Conservation (phyloP, 495 filamentous ascomycete genomes). For the Stereocaulon alpinum region DNA sequence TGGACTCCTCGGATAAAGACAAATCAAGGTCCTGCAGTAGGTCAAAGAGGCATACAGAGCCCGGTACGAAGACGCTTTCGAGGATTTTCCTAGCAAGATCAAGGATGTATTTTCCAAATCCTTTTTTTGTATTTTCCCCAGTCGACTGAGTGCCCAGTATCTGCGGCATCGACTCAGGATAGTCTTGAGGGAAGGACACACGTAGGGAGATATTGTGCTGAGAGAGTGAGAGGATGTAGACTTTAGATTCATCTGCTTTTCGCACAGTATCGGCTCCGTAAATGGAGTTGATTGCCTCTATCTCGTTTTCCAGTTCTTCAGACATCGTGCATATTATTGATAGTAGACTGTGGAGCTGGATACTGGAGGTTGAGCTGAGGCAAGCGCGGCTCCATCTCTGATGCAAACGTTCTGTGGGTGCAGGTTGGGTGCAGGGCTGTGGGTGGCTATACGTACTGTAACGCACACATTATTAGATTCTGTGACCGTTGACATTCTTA, state of each 20-base stretch:
- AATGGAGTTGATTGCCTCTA: constrained; percentile 87
- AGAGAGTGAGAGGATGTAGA: constrained; percentile 39
- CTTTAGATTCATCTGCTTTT: constrained; percentile 23
- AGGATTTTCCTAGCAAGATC: constrained; percentile 57
- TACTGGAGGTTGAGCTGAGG: background rate
- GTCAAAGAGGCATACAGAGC: constrained; percentile 81
- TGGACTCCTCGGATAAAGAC: constrained; percentile 15
- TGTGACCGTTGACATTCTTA: too few relatives aligned
- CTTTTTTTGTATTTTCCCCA: constrained; percentile 39
- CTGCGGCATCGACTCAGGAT: constrained; percentile 59
- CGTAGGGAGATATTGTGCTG: constrained; percentile 39
- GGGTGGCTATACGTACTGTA: too few relatives aligned
- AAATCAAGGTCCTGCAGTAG: constrained; percentile 44
- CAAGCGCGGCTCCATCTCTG: background rate
- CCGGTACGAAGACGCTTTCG: constrained; percentile 52
- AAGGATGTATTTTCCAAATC: constrained; percentile 57
- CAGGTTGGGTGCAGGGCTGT: background rate
- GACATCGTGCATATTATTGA: constrained; percentile 39
- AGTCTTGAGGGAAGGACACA: constrained; percentile 56
- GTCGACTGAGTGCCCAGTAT: constrained; percentile 53
- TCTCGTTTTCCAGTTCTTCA: constrained; percentile 72
- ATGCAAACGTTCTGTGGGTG: background rate
- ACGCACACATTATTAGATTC: too few relatives aligned
- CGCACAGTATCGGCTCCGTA: constrained; percentile 62
- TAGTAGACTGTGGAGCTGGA: background rate